Evolutionary conservation across 805 yeast genomes (phyloP), one percentile per base, ranked within the genome.

Genomic region (Candida bentonensis): DNA sequence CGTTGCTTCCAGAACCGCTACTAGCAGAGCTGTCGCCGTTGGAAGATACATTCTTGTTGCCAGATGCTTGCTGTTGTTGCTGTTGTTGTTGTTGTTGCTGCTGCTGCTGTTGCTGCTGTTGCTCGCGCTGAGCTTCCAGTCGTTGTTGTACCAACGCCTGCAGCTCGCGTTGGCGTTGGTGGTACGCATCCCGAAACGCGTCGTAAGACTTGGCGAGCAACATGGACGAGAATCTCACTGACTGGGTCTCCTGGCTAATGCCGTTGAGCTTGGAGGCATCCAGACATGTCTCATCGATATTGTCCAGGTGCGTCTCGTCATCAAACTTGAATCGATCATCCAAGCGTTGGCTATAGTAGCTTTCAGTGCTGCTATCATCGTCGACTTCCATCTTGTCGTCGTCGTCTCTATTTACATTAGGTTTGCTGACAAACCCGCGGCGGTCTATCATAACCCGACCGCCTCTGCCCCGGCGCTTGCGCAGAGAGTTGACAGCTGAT

Each of bases 141-240:
- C 42, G 54, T 22, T 56, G 61, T 34, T 54, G 61, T 42, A 55
- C 62, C 41, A 55, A 63, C 40, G 53, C 62, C 9, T 51, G 61
- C 60, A 48, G 45, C 43, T 62, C 79, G 61, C 75, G 87, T 62
- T 79, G 78, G 52, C 92, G 71, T 62, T 78, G 78, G 55, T 76
- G 72, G 45, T 83, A 77, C 20, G 88, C 81, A 57, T 87, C 86
- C 53, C 85, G 68, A 50, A 79, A 65, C 42, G 79, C 72, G 44
- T 87, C 96, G 57, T 83, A 83, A 0, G 96, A 79, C 60, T 88
- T 89, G 3, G 92, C 76, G 36, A 87, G 68, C 25, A 89, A 63
- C 96, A 87, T 87, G 4, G 94, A 76, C 5, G 96, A 95, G 63
- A 88, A 88, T 47, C 96, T 69, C 23, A 89, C 83, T 1, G 83